Evolutionary conservation across 495 filamentous ascomycete species (phyloP).

Genomic region (Thermochaetoides thermophila): DNA sequence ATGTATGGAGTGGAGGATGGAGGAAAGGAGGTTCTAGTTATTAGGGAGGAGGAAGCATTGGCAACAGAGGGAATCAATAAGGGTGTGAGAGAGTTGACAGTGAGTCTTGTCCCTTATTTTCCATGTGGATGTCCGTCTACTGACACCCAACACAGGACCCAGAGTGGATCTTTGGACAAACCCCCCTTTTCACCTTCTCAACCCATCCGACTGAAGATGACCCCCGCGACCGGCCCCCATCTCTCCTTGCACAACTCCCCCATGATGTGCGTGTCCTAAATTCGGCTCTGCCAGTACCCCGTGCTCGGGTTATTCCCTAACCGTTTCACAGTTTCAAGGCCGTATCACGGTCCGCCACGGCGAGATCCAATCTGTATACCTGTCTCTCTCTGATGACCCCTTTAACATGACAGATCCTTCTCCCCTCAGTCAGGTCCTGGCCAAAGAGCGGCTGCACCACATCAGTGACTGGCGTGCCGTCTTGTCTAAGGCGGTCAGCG

Average conservation of each 20-base stretch:
- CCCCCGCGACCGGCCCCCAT: constrained; percentile 33
- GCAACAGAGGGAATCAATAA: constrained; percentile 26
- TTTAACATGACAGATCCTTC: constrained; percentile 6
- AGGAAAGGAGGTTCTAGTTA: constrained; percentile 28
- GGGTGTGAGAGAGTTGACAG: constrained; percentile 46
- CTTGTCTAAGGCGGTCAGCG: constrained; percentile 3
- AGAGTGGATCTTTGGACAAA: constrained; percentile 73
- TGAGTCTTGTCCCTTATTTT: not conserved
- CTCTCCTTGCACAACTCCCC: constrained; percentile 23
- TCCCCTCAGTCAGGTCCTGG: constrained; percentile 10
- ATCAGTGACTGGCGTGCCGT: constrained; percentile 26
- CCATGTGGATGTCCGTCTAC: not conserved
- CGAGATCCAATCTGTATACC: constrained; percentile 22
- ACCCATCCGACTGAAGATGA: constrained; percentile 39
- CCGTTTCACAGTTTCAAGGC: constrained; percentile 8
- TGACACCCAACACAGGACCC: constrained; percentile 32
- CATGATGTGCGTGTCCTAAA: constrained; percentile 9
- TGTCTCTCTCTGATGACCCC: no score
- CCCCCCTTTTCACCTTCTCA: constrained; percentile 66
- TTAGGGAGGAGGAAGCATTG: constrained; percentile 22
- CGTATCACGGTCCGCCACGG: constrained; percentile 28
- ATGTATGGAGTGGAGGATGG: constrained; percentile 33
- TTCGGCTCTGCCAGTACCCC: no score
- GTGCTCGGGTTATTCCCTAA: no score
- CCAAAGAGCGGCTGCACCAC: constrained; percentile 21